phyloP scores from a whole-genome alignment of 202 grass and related monocot genomes.

The Eragrostis tef region DNA sequence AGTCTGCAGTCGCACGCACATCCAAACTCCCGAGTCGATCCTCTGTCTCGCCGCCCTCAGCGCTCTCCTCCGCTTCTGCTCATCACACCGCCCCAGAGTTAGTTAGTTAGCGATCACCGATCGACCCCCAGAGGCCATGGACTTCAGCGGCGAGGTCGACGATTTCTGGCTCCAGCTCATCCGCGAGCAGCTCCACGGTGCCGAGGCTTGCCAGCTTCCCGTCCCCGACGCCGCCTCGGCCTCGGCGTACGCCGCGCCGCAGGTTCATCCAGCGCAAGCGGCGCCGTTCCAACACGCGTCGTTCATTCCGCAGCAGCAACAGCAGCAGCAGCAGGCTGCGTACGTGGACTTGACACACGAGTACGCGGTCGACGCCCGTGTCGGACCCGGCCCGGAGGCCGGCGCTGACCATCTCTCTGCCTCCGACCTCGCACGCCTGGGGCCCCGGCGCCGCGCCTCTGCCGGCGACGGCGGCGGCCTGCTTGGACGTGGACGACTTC shows the following conservation, averaged over 20 bases:
- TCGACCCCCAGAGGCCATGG: slow-evolving; percentile 52
- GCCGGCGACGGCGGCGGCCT: not conserved
- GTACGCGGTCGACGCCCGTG: too few relatives aligned
- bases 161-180: slow-evolving; percentile 60
- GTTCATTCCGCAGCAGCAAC: slow-evolving; percentile 12
- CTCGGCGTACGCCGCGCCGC: not conserved
- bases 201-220: slow-evolving; percentile 5
- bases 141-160: slow-evolving; percentile 51
- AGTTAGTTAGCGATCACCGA: too few relatives aligned
- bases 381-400: slow-evolving; percentile 36
- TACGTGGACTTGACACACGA: slow-evolving; percentile 50
- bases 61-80: not conserved
- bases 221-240: not conserved
- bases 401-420: slow-evolving; percentile 49
- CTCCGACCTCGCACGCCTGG: slow-evolving; percentile 46
- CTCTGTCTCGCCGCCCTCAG: not conserved
- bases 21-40: slow-evolving; percentile 46
- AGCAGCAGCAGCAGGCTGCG: not conserved
- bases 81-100: too few relatives aligned
- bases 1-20: slow-evolving; percentile 1
- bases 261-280: not conserved
- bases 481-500: slow-evolving; percentile 49
- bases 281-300: slow-evolving; percentile 21
- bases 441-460: not conserved
- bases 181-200: slow-evolving; percentile 56